Evolutionary conservation across 306 rosid species (phyloP), one percentile per base, ranked within the genome.

Genomic region (Dryas octopetala): DNA sequence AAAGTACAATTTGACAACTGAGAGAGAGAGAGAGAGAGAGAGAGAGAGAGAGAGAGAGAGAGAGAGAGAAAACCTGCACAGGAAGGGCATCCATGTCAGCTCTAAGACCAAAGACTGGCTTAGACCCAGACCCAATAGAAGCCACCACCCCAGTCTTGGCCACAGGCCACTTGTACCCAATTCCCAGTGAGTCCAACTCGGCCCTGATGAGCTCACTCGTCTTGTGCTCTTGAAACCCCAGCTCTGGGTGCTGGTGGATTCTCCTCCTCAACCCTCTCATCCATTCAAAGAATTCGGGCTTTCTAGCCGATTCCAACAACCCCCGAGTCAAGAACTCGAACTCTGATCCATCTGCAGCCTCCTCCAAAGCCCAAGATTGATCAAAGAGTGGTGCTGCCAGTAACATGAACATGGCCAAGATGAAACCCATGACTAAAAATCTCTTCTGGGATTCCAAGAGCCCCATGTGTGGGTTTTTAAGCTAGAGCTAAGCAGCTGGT

Each of bases 41-140:
- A 32, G 2, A 32, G 38, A 32, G 38, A 32, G 38, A 32, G 38
- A 32, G 38, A 32, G 38, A 32, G 38, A 32, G 38, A 32, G 38
- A 32, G 38, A 32, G 38, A 32, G 38, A 32, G 38, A 32, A 0
- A 32, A 32, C 38, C 38, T 32, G 2, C 38, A 32, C 38, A 32
- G 84, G 86, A 57, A 82, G 88, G 12, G 83, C 89, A 71, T 80
- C 89, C 87, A 83, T 86, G 74, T 83, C 87, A 4, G 87, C 85
- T 65, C 87, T 71, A 52, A 86, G 81, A 51, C 78, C 87, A 46
- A 83, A 83, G 67, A 77, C 83, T 5, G 78, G 84, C 10, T 70
- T 68, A 16, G 71, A 73, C 9, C 75, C 81, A 54, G 83, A 74
- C 53, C 79, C 81, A 65, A 79, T 70, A 53, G 55, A 45, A 74